Evolutionary conservation across 2,329 filamentous ascomycete species (phyloP).

Genomic region (Madurella fahalii): DNA sequence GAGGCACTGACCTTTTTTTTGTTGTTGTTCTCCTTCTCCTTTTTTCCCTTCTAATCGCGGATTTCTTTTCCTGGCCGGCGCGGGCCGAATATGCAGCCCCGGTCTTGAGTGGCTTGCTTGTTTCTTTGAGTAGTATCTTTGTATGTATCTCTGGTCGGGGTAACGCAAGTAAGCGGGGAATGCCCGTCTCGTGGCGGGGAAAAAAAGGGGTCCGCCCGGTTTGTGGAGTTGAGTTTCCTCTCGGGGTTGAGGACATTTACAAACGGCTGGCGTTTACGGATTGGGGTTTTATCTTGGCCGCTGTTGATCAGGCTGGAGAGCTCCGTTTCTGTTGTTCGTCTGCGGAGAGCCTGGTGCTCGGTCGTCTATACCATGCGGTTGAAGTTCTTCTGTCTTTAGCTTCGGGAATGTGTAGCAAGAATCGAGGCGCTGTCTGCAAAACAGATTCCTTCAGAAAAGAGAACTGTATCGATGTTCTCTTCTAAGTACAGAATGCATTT

Average conservation of each 20-base stretch:
- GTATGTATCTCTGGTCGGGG: constrained; percentile 7
- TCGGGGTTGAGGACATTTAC: background rate
- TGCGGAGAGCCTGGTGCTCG: background rate
- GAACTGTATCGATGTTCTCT: too few relatives aligned
- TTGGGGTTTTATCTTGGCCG: background rate
- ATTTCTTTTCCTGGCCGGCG: constrained; percentile 10
- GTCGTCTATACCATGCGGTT: background rate
- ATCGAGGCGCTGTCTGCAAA: too few relatives aligned
- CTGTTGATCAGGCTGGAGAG: background rate
- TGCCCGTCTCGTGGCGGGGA: background rate
- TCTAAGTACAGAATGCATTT: too few relatives aligned
- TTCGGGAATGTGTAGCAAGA: too few relatives aligned
- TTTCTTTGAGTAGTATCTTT: constrained; percentile 3
- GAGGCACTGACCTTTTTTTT: background rate
- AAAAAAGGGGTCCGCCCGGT: background rate
- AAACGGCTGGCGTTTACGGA: background rate
- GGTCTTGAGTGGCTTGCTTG: background rate
- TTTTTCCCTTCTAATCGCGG: constrained; percentile 11
- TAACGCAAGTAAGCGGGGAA: background rate
- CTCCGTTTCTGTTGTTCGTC: background rate
- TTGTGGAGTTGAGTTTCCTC: background rate
- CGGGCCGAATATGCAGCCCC: constrained; percentile 12
- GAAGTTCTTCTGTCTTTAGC: background rate
- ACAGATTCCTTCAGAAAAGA: too few relatives aligned
- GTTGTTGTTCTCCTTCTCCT: too few relatives aligned